A percentile compares a stretch with the other conserved stretches of the same genome.
phyloP scores from a whole-genome alignment of 805 yeast genomes.

The Monosporozyma aerobia region DNA sequence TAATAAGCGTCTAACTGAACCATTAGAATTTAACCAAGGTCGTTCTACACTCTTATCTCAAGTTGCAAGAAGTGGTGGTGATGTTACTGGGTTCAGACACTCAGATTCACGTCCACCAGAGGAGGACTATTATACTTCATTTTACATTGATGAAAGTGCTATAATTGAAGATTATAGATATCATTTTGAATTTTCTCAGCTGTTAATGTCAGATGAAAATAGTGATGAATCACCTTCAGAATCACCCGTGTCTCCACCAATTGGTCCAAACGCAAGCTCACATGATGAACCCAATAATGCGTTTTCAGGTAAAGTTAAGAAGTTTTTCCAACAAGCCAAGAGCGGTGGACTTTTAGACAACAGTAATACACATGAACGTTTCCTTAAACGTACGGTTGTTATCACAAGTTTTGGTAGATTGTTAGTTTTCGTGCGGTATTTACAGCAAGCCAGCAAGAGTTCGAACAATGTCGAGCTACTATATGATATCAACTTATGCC shows the following conservation, averaged over 20 bases:
- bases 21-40: slow-evolving; percentile 19
- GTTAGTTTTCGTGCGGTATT: slow-evolving; percentile 38
- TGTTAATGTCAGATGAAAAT: slow-evolving; percentile 5
- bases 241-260: not conserved
- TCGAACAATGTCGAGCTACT: slow-evolving; percentile 32
- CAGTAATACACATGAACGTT: slow-evolving; percentile 7
- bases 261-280: not conserved
- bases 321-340: slow-evolving; percentile 23
- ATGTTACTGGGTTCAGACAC: slow-evolving; percentile 33
- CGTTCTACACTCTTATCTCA: slow-evolving; percentile 36
- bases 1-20: slow-evolving; percentile 48
- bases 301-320: slow-evolving; percentile 21
- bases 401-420: slow-evolving; percentile 59
- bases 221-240: not conserved
- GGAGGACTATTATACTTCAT: slow-evolving; percentile 23
- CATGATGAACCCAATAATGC: slow-evolving; percentile 1
- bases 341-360: slow-evolving; percentile 12
- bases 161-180: slow-evolving; percentile 14
- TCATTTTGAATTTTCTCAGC: slow-evolving; percentile 5
- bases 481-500: slow-evolving; percentile 46
- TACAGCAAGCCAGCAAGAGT: slow-evolving; percentile 12
- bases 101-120: slow-evolving; percentile 25
- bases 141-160: slow-evolving; percentile 13
- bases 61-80: slow-evolving; percentile 39
- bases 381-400: slow-evolving; percentile 42